Percentiles rank a stretch among this genome's conserved stretches.
phyloP scores from a whole-genome alignment of 2,329 filamentous ascomycete genomes.

The Neofusicoccum kwambonambiense region DNA sequence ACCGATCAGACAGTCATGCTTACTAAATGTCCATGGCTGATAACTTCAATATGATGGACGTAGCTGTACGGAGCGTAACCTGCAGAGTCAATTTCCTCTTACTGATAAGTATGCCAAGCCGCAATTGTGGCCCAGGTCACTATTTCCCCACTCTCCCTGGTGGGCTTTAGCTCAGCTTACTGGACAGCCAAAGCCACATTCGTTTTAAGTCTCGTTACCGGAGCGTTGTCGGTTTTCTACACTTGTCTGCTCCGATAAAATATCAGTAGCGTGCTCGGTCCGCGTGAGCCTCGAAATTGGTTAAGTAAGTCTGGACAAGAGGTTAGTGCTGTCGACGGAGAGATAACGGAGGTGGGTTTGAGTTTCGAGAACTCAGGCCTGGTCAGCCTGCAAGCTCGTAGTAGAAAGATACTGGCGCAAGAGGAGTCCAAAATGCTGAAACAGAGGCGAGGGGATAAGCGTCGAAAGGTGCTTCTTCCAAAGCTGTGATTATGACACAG shows the following conservation, averaged over 20 bases:
- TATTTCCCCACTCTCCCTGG: background rate
- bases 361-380: no score
- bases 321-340: accelerated
- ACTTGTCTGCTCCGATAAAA: background rate
- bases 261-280: background rate
- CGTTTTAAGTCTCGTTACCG: background rate
- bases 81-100: background rate
- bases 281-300: background rate
- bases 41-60: background rate
- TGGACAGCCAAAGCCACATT: background rate
- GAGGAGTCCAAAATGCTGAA: background rate
- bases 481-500: background rate
- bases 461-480: background rate
- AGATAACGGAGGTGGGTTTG: no score
- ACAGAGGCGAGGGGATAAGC: background rate
- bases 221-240: background rate
- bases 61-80: background rate
- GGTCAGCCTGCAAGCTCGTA: no score
- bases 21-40: background rate
- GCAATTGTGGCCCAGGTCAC: background rate
- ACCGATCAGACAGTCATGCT: background rate
- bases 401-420: no score
- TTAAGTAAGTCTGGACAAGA: background rate
- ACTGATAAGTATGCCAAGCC: background rate
- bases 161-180: background rate